These are phyloP conservation scores for Filosporella fistucella DNA, from an alignment of 495 filamentous ascomycete genomes.

Conservation along the genomic window DNA sequence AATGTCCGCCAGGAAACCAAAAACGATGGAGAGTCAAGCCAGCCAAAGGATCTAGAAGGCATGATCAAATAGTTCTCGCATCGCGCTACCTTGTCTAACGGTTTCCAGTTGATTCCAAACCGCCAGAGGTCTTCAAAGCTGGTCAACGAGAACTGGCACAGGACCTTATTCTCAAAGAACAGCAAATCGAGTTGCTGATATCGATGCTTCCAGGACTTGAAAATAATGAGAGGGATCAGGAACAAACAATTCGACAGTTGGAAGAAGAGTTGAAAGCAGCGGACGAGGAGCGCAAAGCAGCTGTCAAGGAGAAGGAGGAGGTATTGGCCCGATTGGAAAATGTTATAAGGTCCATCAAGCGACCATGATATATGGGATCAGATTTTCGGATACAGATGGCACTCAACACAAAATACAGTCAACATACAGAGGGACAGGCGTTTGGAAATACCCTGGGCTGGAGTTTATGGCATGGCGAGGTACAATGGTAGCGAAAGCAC, in stretches of 20 bases:
- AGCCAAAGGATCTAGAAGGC: too few relatives aligned
- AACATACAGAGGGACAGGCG: slow-evolving; percentile 10
- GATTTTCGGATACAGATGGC: background rate
- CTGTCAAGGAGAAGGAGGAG: slow-evolving; percentile 65
- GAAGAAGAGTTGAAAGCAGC: slow-evolving; percentile 70
- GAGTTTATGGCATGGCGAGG: background rate
- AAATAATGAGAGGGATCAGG: slow-evolving; percentile 78
- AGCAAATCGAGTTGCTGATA: slow-evolving; percentile 90
- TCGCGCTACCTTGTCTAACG: slow-evolving; percentile 5
- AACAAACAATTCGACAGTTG: slow-evolving; percentile 65
- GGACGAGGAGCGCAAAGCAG: slow-evolving; percentile 66
- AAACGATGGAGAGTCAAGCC: slow-evolving; percentile 24
- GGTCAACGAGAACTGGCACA: slow-evolving; percentile 77
- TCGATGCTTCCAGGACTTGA: slow-evolving; percentile 81
- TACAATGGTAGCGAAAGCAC: too few relatives aligned
- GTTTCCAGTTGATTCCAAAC: slow-evolving; percentile 50
- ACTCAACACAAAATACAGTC: too few relatives aligned
- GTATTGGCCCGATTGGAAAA: slow-evolving; percentile 63
- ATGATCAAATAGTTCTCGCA: background rate
- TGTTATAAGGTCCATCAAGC: slow-evolving; percentile 54
- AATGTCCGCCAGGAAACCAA: slow-evolving; percentile 53
- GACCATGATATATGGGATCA: slow-evolving; percentile 31
- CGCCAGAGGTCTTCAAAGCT: slow-evolving; percentile 60
- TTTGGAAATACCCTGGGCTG: slow-evolving; percentile 18
- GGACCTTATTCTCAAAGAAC: slow-evolving; percentile 84